Evolutionary conservation across 2,329 filamentous ascomycete genomes (phyloP).

Genomic region (Neonectria sp.): DNA sequence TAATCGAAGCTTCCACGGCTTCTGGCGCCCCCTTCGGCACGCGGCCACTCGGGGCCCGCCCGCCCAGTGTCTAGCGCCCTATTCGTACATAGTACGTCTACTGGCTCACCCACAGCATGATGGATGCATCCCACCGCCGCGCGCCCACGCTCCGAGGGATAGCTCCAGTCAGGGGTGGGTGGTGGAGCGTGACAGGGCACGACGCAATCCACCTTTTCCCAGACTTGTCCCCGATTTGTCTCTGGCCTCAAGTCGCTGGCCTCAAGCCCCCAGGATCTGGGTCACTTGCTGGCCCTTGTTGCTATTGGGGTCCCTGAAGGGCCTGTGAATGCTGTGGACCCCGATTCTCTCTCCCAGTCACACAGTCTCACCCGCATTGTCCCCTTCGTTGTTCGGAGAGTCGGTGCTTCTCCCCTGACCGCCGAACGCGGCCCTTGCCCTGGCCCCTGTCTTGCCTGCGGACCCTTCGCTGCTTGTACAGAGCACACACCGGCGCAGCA

Average conservation of each 20-base stretch:
- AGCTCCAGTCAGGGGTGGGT: conserved; percentile 3
- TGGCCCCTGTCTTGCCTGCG: conserved; percentile 27
- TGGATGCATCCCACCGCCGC: conserved; percentile 8
- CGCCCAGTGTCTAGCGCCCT: conserved; percentile 1
- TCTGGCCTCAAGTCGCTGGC: conserved; percentile 6
- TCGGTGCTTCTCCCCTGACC: conserved; percentile 33
- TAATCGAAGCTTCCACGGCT: conserved; percentile 33
- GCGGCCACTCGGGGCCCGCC: conserved; percentile 10
- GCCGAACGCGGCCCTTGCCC: conserved; percentile 28
- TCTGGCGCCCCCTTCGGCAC: conserved; percentile 26
- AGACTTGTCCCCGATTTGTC: conserved; percentile 8
- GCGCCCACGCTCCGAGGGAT: conserved; percentile 2
- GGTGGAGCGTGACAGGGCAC: conserved; percentile 13
- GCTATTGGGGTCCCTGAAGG: conserved; percentile 1
- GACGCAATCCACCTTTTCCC: conserved; percentile 18
- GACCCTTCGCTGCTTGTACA: conserved; percentile 29
- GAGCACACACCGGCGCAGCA: conserved; percentile 31
- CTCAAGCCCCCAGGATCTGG: conserved; percentile 11
- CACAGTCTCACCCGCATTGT: conserved; percentile 16
- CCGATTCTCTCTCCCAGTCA: conserved; percentile 5
- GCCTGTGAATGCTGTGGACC: not conserved
- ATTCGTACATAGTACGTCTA: not conserved
- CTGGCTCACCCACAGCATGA: conserved; percentile 14
- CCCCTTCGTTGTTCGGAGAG: conserved; percentile 23
- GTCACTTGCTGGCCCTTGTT: not conserved